Conservation (phyloP, 257 asterid genomes). For the Knoxia roxburghii region DNA sequence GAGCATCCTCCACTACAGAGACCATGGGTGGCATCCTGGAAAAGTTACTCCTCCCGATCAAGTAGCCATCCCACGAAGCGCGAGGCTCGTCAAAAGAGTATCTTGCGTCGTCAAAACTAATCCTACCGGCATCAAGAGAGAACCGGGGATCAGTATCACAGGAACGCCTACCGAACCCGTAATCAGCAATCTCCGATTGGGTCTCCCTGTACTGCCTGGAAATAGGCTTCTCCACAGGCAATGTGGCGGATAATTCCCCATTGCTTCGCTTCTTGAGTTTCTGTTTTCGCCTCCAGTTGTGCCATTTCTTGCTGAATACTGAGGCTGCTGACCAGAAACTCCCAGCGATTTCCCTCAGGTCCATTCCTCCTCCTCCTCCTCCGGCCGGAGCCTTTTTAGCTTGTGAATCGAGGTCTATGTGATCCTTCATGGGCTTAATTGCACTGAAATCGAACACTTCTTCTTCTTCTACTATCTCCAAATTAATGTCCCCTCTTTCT, state of each 20-base stretch:
- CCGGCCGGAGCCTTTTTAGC: constrained; percentile 40
- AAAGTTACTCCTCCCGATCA: constrained; percentile 49
- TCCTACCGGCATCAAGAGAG: constrained; percentile 77
- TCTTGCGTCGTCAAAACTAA: constrained; percentile 73
- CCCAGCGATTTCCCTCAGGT: constrained; percentile 37
- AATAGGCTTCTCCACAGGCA: constrained; percentile 68
- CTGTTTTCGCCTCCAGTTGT: constrained; percentile 78
- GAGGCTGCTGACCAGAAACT: constrained; percentile 77
- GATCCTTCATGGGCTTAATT: constrained; percentile 76
- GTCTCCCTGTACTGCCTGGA: constrained; percentile 66
- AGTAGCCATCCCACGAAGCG: constrained; percentile 82
- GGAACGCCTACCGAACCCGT: constrained; percentile 80
- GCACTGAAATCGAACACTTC: constrained; percentile 21
- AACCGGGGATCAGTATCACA: constrained; percentile 79
- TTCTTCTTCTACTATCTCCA: constrained; percentile 65
- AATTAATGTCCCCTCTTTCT: constrained; percentile 29
- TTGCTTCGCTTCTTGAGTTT: constrained; percentile 53
- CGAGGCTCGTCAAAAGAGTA: constrained; percentile 84
- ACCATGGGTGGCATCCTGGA: constrained; percentile 72
- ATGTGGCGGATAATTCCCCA: constrained; percentile 45
- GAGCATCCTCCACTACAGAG: constrained; percentile 70
- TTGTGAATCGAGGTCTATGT: constrained; percentile 56
- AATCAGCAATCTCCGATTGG: constrained; percentile 84
- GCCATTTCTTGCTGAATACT: constrained; percentile 89
- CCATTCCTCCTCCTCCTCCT: constrained; percentile 57